Evolutionary conservation across 208 protist species (phyloP).

Genomic region (Wallacemonas sp.): DNA sequence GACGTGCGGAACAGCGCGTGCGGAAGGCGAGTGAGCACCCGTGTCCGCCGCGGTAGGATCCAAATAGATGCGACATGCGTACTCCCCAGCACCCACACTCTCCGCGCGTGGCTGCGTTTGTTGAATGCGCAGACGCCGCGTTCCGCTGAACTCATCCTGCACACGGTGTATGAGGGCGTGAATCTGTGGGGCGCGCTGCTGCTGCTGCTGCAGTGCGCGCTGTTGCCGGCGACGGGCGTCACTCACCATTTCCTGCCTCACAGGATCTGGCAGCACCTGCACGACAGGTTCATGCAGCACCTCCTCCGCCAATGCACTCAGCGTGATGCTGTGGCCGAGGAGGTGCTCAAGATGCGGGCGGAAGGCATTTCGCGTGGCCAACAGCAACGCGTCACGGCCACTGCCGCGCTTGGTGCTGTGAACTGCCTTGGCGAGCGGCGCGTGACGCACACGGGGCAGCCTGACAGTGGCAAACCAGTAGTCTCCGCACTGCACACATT

Average conservation of each 20-base stretch:
- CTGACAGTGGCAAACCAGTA: constrained; percentile 81
- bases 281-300: constrained; percentile 62
- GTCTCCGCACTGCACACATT: constrained; percentile 43
- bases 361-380: constrained; percentile 76
- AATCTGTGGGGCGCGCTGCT: constrained; percentile 15
- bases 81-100: too few species aligned
- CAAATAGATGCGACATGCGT: constrained; percentile 74
- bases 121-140: constrained; percentile 67
- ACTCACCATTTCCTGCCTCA: constrained; percentile 37
- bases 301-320: constrained; percentile 47
- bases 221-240: constrained; percentile 15
- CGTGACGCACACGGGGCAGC: constrained; percentile 49
- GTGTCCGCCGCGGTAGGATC: constrained; percentile 22
- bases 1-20: constrained; percentile 34
- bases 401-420: constrained; percentile 56
- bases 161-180: constrained; percentile 32
- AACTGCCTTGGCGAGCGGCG: constrained; percentile 69
- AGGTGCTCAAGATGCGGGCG: constrained; percentile 62
- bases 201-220: neutral
- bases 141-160: constrained; percentile 36
- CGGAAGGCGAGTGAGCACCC: constrained; percentile 38
- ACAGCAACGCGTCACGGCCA: constrained; percentile 52
- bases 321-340: constrained; percentile 36
- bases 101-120: constrained; percentile 24
- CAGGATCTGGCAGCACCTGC: constrained; percentile 50